Percentiles rank a stretch among this genome's conserved stretches.
Conservation (phyloP, 345 rosid genomes). For the Viola odorata region DNA sequence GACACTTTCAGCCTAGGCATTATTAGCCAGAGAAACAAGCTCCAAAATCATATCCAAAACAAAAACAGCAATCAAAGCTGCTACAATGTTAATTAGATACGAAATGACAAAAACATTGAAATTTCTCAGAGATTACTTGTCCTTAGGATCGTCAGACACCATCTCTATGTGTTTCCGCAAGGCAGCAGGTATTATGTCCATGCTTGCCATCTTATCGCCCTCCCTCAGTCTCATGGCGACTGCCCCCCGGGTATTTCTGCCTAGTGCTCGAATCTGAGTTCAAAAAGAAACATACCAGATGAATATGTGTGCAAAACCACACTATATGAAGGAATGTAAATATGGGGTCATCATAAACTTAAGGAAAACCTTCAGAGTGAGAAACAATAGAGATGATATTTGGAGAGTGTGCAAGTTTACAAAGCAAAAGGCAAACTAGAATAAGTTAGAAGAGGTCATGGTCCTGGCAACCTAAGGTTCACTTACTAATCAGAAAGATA, state of each 20-base stretch:
- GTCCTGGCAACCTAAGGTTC: background rate
- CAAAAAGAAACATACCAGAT: slow-evolving; percentile 4
- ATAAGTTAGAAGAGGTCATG: background rate
- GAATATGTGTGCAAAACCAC: background rate
- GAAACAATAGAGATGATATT: too few species aligned
- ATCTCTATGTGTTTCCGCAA: slow-evolving; percentile 45
- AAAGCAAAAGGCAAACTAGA: too few species aligned
- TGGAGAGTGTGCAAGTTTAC: too few species aligned
- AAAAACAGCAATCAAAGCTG: background rate
- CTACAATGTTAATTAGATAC: background rate
- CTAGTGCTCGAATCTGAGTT: slow-evolving; percentile 66
- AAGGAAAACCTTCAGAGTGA: too few species aligned
- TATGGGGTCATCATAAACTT: too few species aligned
- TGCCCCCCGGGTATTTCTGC: slow-evolving; percentile 83
- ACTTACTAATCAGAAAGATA: background rate
- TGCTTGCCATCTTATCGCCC: slow-evolving; percentile 85
- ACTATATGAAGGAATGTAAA: background rate
- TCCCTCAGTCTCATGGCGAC: slow-evolving; percentile 78
- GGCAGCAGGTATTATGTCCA: slow-evolving; percentile 75
- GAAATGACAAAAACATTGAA: background rate
- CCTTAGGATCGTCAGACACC: slow-evolving; percentile 33
- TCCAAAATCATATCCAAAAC: background rate
- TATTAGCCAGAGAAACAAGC: too few species aligned
- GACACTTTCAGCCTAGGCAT: too few species aligned
- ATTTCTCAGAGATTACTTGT: slow-evolving; percentile 48